Evolutionary conservation across 306 rosid genomes (phyloP), one percentile per base, ranked within the genome.

Genomic region (Neltuma alba): DNA sequence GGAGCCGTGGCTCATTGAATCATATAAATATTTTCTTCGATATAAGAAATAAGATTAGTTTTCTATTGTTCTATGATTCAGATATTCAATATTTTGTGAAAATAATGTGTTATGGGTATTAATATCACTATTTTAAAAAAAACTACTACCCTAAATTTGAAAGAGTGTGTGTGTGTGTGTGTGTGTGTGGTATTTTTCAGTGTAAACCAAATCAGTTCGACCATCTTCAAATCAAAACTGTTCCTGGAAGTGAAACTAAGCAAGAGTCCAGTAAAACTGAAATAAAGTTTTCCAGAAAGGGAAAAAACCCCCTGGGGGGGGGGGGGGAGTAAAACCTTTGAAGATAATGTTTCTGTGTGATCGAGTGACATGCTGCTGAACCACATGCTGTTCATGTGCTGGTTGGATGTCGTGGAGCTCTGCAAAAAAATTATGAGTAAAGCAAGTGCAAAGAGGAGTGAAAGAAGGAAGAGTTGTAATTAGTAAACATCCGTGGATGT

Each of bases 311-410:
- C n/a, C n/a, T n/a, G n/a, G n/a, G n/a, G n/a, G 2, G 47, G 34
- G n/a, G 41, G 77, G 62, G 23, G 75, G 58, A 27, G 65, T 45
- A 60, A 65, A 83, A 92, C 99, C 99, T 92, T 81, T 94, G 82
- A 92, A 82, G 64, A 94, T 23, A 77, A 91, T 75, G 42, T 91
- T 92, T 81, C 28, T 80, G 9, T 93, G 87, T 27, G 85, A 66
- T 81, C 34, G 88, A 83, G 85, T 69, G 82, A 76, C 72, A 7
- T 12, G 80, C 58, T 85, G 82, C 80, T 78, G 89, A 75, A 70
- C 80, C 20, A 45, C 78, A 30, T 86, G 86, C 47, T 86, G 88
- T 78, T 85, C 90, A 66, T 64, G 27, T 69, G 84, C 87, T 1
- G 97, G 85, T 69, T 81, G 78, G 57, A 62, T n/a, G 72, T 86